Percentiles rank a stretch among this genome's conserved stretches.
Conservation (phyloP, 1,284 basidiomycete species). For the Peniophora sp. region DNA sequence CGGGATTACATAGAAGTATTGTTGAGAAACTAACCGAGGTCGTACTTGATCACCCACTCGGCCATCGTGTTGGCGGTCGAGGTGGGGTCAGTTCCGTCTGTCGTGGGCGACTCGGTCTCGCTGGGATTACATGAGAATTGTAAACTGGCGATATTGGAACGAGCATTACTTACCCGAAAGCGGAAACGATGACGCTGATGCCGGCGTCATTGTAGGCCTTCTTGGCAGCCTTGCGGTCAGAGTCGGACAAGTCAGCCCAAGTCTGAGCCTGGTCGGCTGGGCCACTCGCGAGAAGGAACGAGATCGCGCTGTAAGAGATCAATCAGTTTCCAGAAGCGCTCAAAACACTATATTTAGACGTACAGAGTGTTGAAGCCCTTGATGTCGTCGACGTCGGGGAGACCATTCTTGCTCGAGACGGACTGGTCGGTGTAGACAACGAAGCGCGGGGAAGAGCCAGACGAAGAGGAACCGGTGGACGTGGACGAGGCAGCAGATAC, state of each 20-base stretch:
- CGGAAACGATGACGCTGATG: conserved; percentile 48
- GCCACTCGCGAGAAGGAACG: conserved; percentile 41
- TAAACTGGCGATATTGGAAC: no score
- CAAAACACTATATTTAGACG: background rate
- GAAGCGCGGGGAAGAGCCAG: conserved; percentile 4
- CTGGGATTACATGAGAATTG: no score
- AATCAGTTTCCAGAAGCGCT: background rate
- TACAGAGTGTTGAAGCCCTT: conserved; percentile 6
- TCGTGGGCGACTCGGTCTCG: conserved; percentile 29
- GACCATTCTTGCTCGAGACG: conserved; percentile 33
- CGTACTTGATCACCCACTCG: conserved; percentile 39
- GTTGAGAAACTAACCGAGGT: conserved; percentile 21
- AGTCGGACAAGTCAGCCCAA: conserved; percentile 33
- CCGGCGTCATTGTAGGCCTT: conserved; percentile 46
- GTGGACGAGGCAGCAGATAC: background rate
- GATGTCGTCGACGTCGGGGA: conserved; percentile 34
- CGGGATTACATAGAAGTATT: no score
- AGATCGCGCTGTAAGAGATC: conserved; percentile 21
- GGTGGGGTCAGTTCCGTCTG: conserved; percentile 33
- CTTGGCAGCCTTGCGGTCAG: conserved; percentile 34
- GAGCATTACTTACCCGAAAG: conserved; percentile 31
- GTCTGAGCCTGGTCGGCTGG: conserved; percentile 40
- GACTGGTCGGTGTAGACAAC: conserved; percentile 37
- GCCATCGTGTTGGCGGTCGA: conserved; percentile 41
- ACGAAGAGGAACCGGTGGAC: background rate